A percentile compares a stretch with the other conserved stretches of the same genome.
These are phyloP conservation scores for Annulohypoxylon stygium DNA, from an alignment of 495 filamentous ascomycete species.

Conservation along the genomic window DNA sequence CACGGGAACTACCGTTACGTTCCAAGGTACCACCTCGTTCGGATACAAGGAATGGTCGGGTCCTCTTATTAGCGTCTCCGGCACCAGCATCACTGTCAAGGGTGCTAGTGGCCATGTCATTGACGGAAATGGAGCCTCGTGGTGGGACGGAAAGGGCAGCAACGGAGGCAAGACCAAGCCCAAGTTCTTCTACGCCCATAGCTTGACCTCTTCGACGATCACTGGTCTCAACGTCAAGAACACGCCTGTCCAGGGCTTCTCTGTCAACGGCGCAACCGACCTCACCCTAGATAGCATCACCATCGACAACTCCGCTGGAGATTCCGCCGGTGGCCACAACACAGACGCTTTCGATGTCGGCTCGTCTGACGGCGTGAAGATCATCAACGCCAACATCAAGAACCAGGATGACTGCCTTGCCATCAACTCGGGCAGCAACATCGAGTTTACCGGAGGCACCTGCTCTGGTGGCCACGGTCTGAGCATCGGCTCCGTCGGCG, in stretches of 20 bases:
- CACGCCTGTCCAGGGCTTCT: slow-evolving; percentile 73
- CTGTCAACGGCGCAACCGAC: slow-evolving; percentile 64
- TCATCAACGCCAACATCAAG: slow-evolving; percentile 67
- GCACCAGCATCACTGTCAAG: slow-evolving; percentile 61
- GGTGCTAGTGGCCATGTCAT: slow-evolving; percentile 60
- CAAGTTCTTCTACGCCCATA: slow-evolving; percentile 67
- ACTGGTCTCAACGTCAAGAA: slow-evolving; percentile 61
- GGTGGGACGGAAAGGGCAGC: slow-evolving; percentile 66
- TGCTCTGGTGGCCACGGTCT: slow-evolving; percentile 75
- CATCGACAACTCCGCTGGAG: slow-evolving; percentile 72
- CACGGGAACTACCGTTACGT: slow-evolving; percentile 54
- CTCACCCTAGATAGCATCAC: slow-evolving; percentile 65
- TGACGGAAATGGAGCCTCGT: slow-evolving; percentile 61
- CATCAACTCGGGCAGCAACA: slow-evolving; percentile 71
- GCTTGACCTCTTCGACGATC: slow-evolving; percentile 56
- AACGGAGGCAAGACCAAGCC: slow-evolving; percentile 67
- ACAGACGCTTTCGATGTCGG: slow-evolving; percentile 77
- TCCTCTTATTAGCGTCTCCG: slow-evolving; percentile 63
- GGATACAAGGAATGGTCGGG: slow-evolving; percentile 65
- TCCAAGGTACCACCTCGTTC: slow-evolving; percentile 64
- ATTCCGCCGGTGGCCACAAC: slow-evolving; percentile 67
- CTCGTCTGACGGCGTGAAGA: slow-evolving; percentile 62
- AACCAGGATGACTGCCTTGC: slow-evolving; percentile 77
- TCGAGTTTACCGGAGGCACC: slow-evolving; percentile 66
- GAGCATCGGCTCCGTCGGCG: slow-evolving; percentile 77